phyloP scores from a whole-genome alignment of 1,284 basidiomycete species.

The Ceratorhiza oryzae-sativae region DNA sequence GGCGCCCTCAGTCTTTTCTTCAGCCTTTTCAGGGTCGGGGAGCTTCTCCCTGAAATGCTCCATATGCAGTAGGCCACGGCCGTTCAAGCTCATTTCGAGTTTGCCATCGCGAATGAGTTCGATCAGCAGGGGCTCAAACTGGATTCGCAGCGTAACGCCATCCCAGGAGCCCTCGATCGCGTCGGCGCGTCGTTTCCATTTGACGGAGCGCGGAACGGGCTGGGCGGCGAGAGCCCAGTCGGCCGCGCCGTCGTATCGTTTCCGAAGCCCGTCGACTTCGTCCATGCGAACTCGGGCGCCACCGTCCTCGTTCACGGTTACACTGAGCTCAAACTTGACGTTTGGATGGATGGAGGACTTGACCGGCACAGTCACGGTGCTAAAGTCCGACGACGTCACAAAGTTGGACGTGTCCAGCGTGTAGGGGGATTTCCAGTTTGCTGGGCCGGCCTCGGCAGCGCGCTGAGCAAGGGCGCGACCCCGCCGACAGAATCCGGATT shows the following conservation, averaged over 20 bases:
- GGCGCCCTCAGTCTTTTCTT: slow-evolving; percentile 43
- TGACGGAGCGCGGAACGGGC: slow-evolving; percentile 61
- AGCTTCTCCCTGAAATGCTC: slow-evolving; percentile 90
- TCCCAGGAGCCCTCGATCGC: slow-evolving; percentile 67
- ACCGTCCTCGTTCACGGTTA: slow-evolving; percentile 83
- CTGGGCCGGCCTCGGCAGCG: slow-evolving; percentile 59
- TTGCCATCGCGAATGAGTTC: slow-evolving; percentile 74
- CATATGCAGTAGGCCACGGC: slow-evolving; percentile 91
- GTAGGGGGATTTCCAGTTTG: slow-evolving; percentile 84
- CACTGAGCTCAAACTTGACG: slow-evolving; percentile 78
- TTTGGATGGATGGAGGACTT: slow-evolving; percentile 82
- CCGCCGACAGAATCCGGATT: slow-evolving; percentile 89
- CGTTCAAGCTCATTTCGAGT: slow-evolving; percentile 90
- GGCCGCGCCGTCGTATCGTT: slow-evolving; percentile 88
- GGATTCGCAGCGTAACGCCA: slow-evolving; percentile 70
- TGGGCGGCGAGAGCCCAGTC: slow-evolving; percentile 82
- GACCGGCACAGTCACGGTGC: slow-evolving; percentile 72
- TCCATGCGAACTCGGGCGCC: slow-evolving; percentile 87
- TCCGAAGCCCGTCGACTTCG: slow-evolving; percentile 76
- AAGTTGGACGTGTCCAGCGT: slow-evolving; percentile 66
- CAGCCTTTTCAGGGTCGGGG: slow-evolving; percentile 45
- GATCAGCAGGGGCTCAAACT: slow-evolving; percentile 77
- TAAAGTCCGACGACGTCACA: slow-evolving; percentile 58
- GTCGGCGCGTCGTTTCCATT: slow-evolving; percentile 70
- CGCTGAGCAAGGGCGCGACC: slow-evolving; percentile 80